Percentiles rank a stretch among this genome's conserved stretches.
These are phyloP conservation scores for Dendrobium chrysotoxum DNA, from an alignment of 106 monocot genomes.

Conservation along the genomic window DNA sequence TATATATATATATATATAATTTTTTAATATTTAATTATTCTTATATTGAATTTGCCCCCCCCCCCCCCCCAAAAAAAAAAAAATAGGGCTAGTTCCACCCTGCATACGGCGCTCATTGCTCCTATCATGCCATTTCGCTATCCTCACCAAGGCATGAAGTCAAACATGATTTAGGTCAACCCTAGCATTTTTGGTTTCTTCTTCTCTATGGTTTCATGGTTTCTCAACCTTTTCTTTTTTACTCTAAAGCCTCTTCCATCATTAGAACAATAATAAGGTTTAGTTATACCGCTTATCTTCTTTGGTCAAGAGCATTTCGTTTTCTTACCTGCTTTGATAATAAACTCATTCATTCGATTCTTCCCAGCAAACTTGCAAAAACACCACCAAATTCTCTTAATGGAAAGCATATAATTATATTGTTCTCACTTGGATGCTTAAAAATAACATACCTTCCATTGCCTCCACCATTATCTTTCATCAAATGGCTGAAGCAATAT, in stretches of 20 bases:
- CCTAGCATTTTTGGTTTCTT: not conserved
- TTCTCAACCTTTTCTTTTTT: not conserved
- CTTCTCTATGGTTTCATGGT: not conserved
- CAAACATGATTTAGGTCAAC: not conserved
- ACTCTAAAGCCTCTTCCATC: not conserved
- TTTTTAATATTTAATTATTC: too few relatives aligned
- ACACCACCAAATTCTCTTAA: conserved; percentile 1
- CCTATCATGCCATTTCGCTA: not conserved
- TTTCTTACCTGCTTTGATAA: not conserved
- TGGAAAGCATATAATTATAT: not conserved
- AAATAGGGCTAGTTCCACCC: too few relatives aligned
- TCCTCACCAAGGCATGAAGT: not conserved
- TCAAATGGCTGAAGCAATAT: not conserved
- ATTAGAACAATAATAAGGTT: not conserved
- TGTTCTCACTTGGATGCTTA: not conserved
- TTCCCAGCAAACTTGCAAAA: not conserved
- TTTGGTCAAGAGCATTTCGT: not conserved
- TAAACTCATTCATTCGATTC: not conserved
- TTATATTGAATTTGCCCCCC: too few relatives aligned
- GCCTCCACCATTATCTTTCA: not conserved
- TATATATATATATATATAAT: too few relatives aligned
- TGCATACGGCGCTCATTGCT: not conserved
- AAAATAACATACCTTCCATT: not conserved
- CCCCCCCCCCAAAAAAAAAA: too few relatives aligned
- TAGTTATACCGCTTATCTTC: not conserved